A percentile compares a stretch with the other conserved stretches of the same genome.
phyloP scores from a whole-genome alignment of 31 red algal species.

The Odonthalia washingtoniensis region DNA sequence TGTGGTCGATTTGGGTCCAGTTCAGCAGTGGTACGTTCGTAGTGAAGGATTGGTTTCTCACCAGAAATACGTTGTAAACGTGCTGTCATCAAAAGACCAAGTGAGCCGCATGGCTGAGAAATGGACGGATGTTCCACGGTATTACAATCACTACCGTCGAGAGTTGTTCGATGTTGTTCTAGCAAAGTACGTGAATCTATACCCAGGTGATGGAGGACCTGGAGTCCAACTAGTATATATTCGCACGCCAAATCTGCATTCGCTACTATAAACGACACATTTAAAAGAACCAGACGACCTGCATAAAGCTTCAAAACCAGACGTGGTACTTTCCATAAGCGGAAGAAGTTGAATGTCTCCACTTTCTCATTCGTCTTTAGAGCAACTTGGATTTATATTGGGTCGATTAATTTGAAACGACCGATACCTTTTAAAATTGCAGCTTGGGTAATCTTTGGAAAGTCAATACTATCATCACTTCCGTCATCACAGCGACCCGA shows the following conservation, averaged over 20 bases:
- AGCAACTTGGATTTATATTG: background rate
- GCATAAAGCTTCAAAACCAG: background rate
- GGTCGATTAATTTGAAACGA: background rate
- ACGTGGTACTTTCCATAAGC: background rate
- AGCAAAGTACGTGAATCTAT: background rate
- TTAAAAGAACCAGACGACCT: background rate
- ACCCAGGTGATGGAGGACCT: background rate
- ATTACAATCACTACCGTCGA: background rate
- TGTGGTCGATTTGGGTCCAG: background rate
- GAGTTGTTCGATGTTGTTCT: background rate
- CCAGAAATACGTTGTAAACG: background rate
- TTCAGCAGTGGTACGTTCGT: background rate
- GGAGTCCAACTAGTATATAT: background rate
- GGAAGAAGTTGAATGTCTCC: constrained; percentile 2
- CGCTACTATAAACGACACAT: constrained; percentile 22
- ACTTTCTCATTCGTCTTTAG: background rate
- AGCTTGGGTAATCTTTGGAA: background rate
- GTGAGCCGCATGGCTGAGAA: background rate
- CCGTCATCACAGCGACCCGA: background rate
- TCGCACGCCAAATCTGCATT: background rate
- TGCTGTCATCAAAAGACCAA: background rate
- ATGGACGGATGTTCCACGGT: background rate
- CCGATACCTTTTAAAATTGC: background rate
- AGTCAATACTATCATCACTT: background rate
- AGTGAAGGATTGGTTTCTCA: background rate